Conservation (phyloP, 495 filamentous ascomycete genomes). For the Talaromyces trachyspermus region DNA sequence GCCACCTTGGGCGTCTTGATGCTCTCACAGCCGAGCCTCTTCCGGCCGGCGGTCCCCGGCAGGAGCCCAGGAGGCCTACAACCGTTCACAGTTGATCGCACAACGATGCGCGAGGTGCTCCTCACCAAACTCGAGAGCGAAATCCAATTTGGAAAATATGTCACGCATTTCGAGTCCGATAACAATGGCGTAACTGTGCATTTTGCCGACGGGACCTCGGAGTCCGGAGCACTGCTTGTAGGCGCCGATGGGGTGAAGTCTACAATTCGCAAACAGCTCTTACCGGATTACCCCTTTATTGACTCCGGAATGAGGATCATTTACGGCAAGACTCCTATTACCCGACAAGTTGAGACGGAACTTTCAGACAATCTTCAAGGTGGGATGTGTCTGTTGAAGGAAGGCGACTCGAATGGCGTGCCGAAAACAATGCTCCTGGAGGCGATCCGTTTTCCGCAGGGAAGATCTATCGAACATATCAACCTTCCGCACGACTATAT, state of each 20-base stretch:
- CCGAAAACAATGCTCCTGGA: constrained; percentile 29
- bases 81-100: constrained; percentile 22
- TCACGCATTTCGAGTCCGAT: constrained; percentile 24
- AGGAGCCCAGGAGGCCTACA: constrained; percentile 3
- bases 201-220: constrained; percentile 32
- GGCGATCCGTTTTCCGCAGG: constrained; percentile 24
- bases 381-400: constrained; percentile 23
- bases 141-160: constrained; percentile 35
- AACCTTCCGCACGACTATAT: constrained; percentile 27
- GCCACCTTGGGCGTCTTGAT: constrained; percentile 12
- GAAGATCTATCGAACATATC: constrained; percentile 6
- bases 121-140: constrained; percentile 25
- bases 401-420: constrained; percentile 15
- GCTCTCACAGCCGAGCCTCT: constrained; percentile 2
- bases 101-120: constrained; percentile 20
- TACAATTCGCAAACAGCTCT: constrained; percentile 30
- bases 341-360: constrained; percentile 18
- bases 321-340: constrained; percentile 34
- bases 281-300: constrained; percentile 31
- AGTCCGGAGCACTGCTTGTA: constrained; percentile 30
- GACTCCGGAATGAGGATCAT: constrained; percentile 38
- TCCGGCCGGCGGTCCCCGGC: constrained; percentile 13
- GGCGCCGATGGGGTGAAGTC: constrained; percentile 41
- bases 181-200: constrained; percentile 22
- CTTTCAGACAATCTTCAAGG: constrained; percentile 16